Base-by-base conservation (phyloP, 177 flowering plant genomes). In the Tripterygium wilfordii region DNA sequence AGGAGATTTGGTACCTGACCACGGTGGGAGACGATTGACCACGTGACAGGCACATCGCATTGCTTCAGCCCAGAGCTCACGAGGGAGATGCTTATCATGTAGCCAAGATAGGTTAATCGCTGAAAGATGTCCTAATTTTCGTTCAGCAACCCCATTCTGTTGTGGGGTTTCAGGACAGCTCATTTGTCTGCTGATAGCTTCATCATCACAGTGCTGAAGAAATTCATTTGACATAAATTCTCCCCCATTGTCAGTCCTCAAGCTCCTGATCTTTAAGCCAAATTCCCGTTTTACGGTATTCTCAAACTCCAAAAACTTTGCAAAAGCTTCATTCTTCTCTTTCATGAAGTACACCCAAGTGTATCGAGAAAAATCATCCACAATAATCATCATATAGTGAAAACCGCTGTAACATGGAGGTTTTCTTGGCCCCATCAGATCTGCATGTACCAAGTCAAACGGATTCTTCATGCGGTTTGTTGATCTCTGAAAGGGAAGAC, bases 341-440 rank as follows among this genome's bases (percentile, higher is more conserved):
- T 19, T 21, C 22, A 51, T 5, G 16, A 51, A 38, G 12, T 25
- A 25, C 10, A 51, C 54, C 54, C 45, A 51, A 37, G 24, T 15
- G 45, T 24, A 38, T 5, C 35, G 6, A 17, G 44, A 51, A 13
- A 40, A 41, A 39, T 53, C 31, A 25, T 32, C 23, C 35, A 49
- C 43, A 10, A 35, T 1, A 33, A 33, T 31, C 32, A 57, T 42
- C 23, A 49, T 19, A 43, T 60, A 40, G 19, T 27, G 58, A 46
- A 39, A 26, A 25, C 48, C 27, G 20, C 0, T 12, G 25, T 31
- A 37, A 27, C 51, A 36, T n/a, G 31, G 24, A 16, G 46, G 30
- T 30, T 4, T 41, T n/a, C 22, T 32, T 42, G 40, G 48, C 18
- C 48, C 56, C 56, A 52, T 41, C 8, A 52, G n/a, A 26, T 59